These are phyloP conservation scores for Plasmodium berghei DNA, from an alignment of 169 alveolate genomes.

Conservation along the genomic window DNA sequence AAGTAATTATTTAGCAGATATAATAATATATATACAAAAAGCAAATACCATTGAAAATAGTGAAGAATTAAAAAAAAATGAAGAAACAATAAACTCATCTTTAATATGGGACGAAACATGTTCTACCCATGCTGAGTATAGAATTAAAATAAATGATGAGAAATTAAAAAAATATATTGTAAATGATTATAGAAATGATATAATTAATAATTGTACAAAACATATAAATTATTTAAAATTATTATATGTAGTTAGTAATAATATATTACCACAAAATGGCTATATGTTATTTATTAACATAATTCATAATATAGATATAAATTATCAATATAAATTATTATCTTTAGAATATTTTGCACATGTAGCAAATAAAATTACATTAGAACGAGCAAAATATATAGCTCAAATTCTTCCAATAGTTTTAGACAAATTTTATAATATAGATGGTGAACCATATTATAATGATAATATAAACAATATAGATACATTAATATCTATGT, in stretches of 20 bases:
- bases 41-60: constrained; percentile 26
- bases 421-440: constrained; percentile 62
- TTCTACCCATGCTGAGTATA: constrained; percentile 13
- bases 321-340: constrained; percentile 60
- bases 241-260: constrained; percentile 52
- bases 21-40: constrained; percentile 46
- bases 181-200: constrained; percentile 23
- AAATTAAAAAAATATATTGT: constrained; percentile 29
- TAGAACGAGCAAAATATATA: constrained; percentile 73
- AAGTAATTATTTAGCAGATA: constrained; percentile 58
- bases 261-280: constrained; percentile 65
- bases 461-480: constrained; percentile 60
- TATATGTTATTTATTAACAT: constrained; percentile 58
- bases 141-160: constrained; percentile 49
- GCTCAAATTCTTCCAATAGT: constrained; percentile 70
- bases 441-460: constrained; percentile 72
- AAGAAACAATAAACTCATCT: too few relatives aligned
- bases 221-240: constrained; percentile 64
- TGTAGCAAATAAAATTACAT: constrained; percentile 47
- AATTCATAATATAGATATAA: constrained; percentile 46
- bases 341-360: constrained; percentile 72
- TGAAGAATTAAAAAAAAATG: constrained; percentile 6
- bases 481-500: constrained; percentile 47
- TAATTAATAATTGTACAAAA: constrained; percentile 59
- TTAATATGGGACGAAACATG: neutral